Conservation (phyloP, 768 basidiomycete species). For the Leccinum broughii region DNA sequence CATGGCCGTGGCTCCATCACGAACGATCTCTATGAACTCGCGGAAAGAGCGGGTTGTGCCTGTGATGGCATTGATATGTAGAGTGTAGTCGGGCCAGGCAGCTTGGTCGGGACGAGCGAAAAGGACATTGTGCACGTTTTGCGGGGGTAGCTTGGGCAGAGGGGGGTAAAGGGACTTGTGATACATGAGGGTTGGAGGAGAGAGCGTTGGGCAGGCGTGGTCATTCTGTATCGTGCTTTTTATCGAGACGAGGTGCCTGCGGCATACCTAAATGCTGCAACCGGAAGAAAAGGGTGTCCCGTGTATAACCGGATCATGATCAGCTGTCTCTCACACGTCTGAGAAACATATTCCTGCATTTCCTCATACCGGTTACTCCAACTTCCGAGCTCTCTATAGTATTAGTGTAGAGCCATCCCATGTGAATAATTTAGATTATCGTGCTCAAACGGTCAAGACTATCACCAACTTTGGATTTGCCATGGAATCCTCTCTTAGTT, state of each 20-base stretch:
- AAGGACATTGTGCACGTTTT: slow-evolving; percentile 56
- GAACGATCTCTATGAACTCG: slow-evolving; percentile 52
- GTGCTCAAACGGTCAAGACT: background rate
- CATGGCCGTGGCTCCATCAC: slow-evolving; percentile 58
- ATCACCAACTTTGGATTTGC: too few relatives aligned
- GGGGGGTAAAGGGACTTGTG: slow-evolving; percentile 59
- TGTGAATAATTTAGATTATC: background rate
- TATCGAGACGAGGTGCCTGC: background rate
- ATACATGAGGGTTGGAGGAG: slow-evolving; percentile 40
- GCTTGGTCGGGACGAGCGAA: slow-evolving; percentile 56
- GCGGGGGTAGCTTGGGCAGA: slow-evolving; percentile 46
- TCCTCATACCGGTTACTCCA: background rate
- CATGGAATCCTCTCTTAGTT: background rate
- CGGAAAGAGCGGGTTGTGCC: slow-evolving; percentile 46
- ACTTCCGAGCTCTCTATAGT: background rate
- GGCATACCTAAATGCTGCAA: background rate
- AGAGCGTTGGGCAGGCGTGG: background rate
- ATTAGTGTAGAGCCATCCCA: background rate
- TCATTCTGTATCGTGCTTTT: slow-evolving; percentile 1
- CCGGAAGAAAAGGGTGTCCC: slow-evolving; percentile 4
- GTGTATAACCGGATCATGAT: background rate
- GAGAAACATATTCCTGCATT: background rate
- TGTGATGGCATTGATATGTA: slow-evolving; percentile 57
- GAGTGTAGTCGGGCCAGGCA: slow-evolving; percentile 53
- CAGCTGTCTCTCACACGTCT: slow-evolving; percentile 1